Evolutionary conservation across 2,329 filamentous ascomycete genomes (phyloP).

Genomic region (Pseudogymnoascus sp.): DNA sequence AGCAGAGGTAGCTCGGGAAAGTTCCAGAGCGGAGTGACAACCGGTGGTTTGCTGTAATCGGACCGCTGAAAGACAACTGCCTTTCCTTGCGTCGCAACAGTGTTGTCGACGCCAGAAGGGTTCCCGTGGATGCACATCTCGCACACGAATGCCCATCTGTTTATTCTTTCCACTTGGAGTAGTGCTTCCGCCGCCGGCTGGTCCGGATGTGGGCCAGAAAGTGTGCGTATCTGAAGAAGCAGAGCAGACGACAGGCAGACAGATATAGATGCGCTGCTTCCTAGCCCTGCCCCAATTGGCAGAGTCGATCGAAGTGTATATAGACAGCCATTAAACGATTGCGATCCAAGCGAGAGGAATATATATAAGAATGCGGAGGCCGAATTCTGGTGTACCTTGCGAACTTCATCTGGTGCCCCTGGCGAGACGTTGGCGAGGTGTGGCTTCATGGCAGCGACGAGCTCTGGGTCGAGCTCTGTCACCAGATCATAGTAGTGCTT

Average conservation of each 20-base stretch:
- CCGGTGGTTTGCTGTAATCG: slow-evolving; percentile 70
- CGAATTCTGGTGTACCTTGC: slow-evolving; percentile 77
- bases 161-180: slow-evolving; percentile 87
- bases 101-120: slow-evolving; percentile 94
- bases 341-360: slow-evolving; percentile 77
- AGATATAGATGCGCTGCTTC: slow-evolving; percentile 88
- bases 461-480: slow-evolving; percentile 73
- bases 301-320: slow-evolving; percentile 93
- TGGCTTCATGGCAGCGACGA: slow-evolving; percentile 73
- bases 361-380: slow-evolving; percentile 87
- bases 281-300: slow-evolving; percentile 82
- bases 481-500: slow-evolving; percentile 91
- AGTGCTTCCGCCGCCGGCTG: slow-evolving; percentile 83
- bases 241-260: slow-evolving; percentile 83
- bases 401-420: slow-evolving; percentile 57
- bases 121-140: slow-evolving; percentile 98
- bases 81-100: slow-evolving; percentile 86
- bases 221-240: slow-evolving; percentile 76
- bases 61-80: slow-evolving; percentile 82
- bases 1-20: slow-evolving; percentile 90
- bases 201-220: slow-evolving; percentile 86
- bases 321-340: slow-evolving; percentile 69
- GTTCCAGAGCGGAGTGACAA: slow-evolving; percentile 68
- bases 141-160: slow-evolving; percentile 93
- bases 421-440: slow-evolving; percentile 66